A percentile compares a stretch with the other conserved stretches of the same genome.
phyloP scores from a whole-genome alignment of 768 basidiomycete genomes.

The Kwoniella dejecticola region DNA sequence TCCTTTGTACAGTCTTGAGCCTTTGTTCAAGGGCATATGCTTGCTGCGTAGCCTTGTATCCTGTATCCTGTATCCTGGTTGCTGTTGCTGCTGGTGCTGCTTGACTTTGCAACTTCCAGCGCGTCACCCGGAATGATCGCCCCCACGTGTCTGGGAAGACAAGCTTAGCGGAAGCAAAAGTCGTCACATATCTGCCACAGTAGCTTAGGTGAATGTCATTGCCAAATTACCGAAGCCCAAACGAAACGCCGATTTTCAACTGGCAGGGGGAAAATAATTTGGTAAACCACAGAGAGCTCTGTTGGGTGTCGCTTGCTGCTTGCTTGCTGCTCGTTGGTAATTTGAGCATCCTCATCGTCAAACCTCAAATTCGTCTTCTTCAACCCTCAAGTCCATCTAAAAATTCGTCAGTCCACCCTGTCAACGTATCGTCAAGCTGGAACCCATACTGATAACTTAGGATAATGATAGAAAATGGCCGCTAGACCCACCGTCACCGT shows the following conservation, averaged over 20 bases:
- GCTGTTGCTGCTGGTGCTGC: background rate
- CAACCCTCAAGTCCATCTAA: constrained; percentile 24
- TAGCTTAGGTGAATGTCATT: background rate
- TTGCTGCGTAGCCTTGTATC: background rate
- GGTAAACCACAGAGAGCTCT: background rate
- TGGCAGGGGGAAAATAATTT: background rate
- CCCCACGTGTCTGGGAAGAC: constrained; percentile 5
- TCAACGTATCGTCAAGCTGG: background rate
- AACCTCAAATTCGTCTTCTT: background rate
- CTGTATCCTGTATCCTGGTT: background rate
- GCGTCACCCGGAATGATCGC: background rate
- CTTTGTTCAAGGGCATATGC: constrained; percentile 2
- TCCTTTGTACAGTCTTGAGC: background rate
- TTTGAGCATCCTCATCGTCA: constrained; percentile 10
- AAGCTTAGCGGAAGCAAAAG: background rate
- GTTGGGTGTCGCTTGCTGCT: background rate
- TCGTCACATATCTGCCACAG: constrained; percentile 16
- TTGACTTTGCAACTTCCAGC: constrained; percentile 4
- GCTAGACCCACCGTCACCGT: constrained; percentile 89
- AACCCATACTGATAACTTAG: background rate
- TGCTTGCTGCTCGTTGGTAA: background rate
- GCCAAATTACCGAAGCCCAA: constrained; percentile 11
- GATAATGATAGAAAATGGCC: constrained; percentile 65
- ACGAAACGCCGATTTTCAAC: constrained; percentile 21
- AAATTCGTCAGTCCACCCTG: constrained; percentile 17